Percentiles rank a stretch among this genome's conserved stretches.
Evolutionary conservation across 257 asterid species (phyloP).

Genomic region (Echium plantagineum): DNA sequence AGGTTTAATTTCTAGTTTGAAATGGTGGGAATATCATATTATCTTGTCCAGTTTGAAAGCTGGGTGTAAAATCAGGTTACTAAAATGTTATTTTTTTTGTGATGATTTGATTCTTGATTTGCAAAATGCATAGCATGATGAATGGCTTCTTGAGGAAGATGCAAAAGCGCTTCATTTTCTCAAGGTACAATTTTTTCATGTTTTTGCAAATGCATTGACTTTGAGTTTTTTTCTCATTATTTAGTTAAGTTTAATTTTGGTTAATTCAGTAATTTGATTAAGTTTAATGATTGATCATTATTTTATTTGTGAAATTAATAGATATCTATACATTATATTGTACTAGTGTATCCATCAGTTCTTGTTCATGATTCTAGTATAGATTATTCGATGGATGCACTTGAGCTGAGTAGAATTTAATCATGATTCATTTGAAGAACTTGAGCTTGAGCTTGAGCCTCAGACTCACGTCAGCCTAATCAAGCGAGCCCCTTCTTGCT

Average conservation of each 20-base stretch:
- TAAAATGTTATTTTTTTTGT: not conserved
- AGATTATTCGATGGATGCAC: too few species aligned
- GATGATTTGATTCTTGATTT: not conserved
- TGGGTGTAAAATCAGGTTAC: too few species aligned
- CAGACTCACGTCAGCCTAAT: too few species aligned
- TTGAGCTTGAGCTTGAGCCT: too few species aligned
- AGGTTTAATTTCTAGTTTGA: not conserved
- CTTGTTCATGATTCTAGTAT: not conserved
- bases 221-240: not conserved
- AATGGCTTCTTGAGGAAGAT: constrained; percentile 82
- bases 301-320: too few species aligned
- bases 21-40: not conserved
- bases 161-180: constrained; percentile 64
- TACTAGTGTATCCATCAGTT: not conserved
- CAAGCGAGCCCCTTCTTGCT: too few species aligned
- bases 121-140: constrained; percentile 55
- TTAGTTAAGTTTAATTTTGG: not conserved
- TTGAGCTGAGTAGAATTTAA: too few species aligned
- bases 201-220: not conserved
- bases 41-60: not conserved
- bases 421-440: too few species aligned
- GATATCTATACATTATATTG: too few species aligned
- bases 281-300: too few species aligned
- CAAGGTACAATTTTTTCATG: constrained; percentile 32
- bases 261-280: too few species aligned